Evolutionary conservation across 2,329 filamentous ascomycete genomes (phyloP).

Genomic region (Simplicillium sp.): DNA sequence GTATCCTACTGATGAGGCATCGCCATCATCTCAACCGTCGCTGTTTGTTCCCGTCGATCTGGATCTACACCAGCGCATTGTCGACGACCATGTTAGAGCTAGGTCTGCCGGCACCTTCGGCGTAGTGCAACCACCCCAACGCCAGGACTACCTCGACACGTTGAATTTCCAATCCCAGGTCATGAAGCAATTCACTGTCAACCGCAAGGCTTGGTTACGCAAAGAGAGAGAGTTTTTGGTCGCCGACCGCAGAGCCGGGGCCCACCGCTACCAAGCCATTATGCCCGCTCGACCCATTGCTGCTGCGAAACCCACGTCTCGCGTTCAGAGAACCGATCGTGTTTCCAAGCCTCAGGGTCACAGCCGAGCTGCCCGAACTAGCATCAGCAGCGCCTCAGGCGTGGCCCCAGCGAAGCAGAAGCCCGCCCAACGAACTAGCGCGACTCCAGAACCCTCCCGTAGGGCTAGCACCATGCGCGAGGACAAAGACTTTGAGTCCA

Average conservation of each 20-base stretch:
- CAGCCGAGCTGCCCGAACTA: slow-evolving; percentile 25
- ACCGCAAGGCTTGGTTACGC: slow-evolving; percentile 38
- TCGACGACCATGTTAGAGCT: slow-evolving; percentile 40
- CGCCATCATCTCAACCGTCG: slow-evolving; percentile 31
- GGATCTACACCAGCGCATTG: slow-evolving; percentile 33
- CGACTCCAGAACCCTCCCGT: slow-evolving; percentile 40
- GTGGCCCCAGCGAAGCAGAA: slow-evolving; percentile 17
- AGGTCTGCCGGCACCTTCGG: slow-evolving; percentile 32
- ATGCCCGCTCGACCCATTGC: slow-evolving; percentile 30
- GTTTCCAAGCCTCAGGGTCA: slow-evolving; percentile 24
- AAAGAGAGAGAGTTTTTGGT: slow-evolving; percentile 40
- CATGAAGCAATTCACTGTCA: slow-evolving; percentile 30
- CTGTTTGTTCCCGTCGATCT: slow-evolving; percentile 37
- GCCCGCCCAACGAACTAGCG: slow-evolving; percentile 26
- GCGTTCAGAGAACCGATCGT: slow-evolving; percentile 20
- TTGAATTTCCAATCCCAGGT: slow-evolving; percentile 44
- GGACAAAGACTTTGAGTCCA: slow-evolving; percentile 67
- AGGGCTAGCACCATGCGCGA: slow-evolving; percentile 61
- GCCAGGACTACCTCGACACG: slow-evolving; percentile 43
- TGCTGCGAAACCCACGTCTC: slow-evolving; percentile 15
- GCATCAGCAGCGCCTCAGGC: slow-evolving; percentile 12
- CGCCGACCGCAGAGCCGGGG: slow-evolving; percentile 35
- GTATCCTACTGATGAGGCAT: slow-evolving; percentile 38
- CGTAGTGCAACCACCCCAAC: slow-evolving; percentile 34
- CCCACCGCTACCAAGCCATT: slow-evolving; percentile 26